A percentile compares a stretch with the other conserved stretches of the same genome.
Evolutionary conservation across 2,329 filamentous ascomycete species (phyloP).

Genomic region (Fusarium scirpi): DNA sequence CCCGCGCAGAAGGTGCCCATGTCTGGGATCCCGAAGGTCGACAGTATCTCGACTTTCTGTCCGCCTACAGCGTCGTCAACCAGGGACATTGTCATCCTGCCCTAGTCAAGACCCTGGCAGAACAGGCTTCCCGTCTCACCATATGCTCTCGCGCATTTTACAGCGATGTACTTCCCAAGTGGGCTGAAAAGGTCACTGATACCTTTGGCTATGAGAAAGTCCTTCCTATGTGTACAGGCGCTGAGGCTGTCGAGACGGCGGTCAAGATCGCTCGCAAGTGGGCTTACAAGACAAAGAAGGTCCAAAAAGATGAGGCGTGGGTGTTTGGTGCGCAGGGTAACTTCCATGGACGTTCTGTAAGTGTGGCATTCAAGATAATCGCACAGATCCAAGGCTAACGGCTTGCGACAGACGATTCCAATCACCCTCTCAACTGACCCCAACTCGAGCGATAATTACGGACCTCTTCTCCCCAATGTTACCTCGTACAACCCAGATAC

Average conservation of each 20-base stretch:
- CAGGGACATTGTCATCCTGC: conserved; percentile 74
- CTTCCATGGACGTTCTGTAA: conserved; percentile 69
- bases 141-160: conserved; percentile 35
- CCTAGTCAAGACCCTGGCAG: conserved; percentile 87
- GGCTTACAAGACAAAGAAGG: conserved; percentile 36
- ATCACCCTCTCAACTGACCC: conserved; percentile 91
- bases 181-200: conserved; percentile 34
- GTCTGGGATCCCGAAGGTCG: conserved; percentile 99
- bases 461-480: conserved; percentile 86
- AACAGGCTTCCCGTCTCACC: conserved; percentile 83
- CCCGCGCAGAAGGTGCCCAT: conserved; percentile 83
- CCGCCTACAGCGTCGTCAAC: conserved; percentile 72
- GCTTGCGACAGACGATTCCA: neutral
- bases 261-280: conserved; percentile 39
- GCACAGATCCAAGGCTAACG: no score
- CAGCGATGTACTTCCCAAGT: conserved; percentile 36
- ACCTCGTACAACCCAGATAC: conserved; percentile 53
- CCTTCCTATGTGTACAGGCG: conserved; percentile 36
- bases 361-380: conserved; percentile 47
- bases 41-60: conserved; percentile 97
- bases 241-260: conserved; percentile 33
- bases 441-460: conserved; percentile 96
- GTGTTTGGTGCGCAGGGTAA: conserved; percentile 38
- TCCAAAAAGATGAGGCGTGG: conserved; percentile 30
- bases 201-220: conserved; percentile 36